Base-by-base conservation (phyloP, 345 rosid genomes). In the Aethionema arabicum region DNA sequence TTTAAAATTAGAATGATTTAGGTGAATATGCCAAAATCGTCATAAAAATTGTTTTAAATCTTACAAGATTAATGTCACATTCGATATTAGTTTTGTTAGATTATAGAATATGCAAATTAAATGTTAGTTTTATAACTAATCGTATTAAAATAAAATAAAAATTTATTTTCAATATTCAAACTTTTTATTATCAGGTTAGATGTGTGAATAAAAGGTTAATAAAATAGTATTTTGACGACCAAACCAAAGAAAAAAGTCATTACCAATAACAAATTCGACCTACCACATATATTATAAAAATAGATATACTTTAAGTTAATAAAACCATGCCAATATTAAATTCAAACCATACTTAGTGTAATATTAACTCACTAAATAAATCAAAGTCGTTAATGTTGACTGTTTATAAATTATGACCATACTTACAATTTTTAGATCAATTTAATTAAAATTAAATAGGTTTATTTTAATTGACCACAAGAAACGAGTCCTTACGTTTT, bases 351-450 rank as follows among this genome's bases (percentile, higher is more conserved):
- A 30, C 39, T 12, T 29, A 5, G 56, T 60, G 61, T 61, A 21
- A 61, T 45, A 52, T 43, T 45, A 49, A 52, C 41, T 63, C 40
- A 52, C 45, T 60, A 7, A 41, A 41, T 11, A 32, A 66, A 52
- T 47, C 41, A 52, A 45, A 43, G 67, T 33, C 73, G 67, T 68
- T 46, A 68, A 61, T 11, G 31, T 69, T 61, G 73, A 60, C 73
- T 9, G 33, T 38, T 11, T 13, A 54, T 9, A 35, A 35, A 8
- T 35, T 8, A 35, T 35, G 59, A 42, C 64, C 8, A 40, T 53
- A 43, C 15, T 36, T 21, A 54, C 45, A 43, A 21, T 21, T 42
- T n/a, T 67, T 3, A 29, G 68, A 43, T 32, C 57, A 57, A 41
- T 16, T 21, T 40, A 49, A 10, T 21, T 40, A 49, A 10, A 40